Percentiles rank a stretch among this genome's conserved stretches.
Conservation (phyloP, 2,329 filamentous ascomycete species). For the Pyrenophora seminiperda region DNA sequence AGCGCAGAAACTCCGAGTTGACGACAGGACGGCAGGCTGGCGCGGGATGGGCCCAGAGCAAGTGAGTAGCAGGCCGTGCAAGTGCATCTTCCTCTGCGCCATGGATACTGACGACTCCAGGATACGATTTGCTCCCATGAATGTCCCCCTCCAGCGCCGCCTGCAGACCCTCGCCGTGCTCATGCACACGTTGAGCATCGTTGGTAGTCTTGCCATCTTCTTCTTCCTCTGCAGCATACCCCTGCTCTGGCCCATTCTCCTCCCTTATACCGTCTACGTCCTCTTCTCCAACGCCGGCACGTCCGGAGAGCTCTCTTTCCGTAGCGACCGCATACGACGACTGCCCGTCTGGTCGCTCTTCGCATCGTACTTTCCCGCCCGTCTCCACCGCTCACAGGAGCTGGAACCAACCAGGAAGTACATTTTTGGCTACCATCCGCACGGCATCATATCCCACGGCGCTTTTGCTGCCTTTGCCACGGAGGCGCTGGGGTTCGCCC, state of each 20-base stretch:
- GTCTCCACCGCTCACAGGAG: conserved; percentile 80
- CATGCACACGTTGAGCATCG: conserved; percentile 57
- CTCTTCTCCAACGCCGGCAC: conserved; percentile 78
- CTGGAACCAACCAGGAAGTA: conserved; percentile 86
- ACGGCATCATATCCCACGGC: conserved; percentile 97
- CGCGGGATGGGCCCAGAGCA: conserved; percentile 58
- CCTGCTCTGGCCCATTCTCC: conserved; percentile 79
- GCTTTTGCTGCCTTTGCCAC: conserved; percentile 91
- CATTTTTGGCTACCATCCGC: conserved; percentile 95
- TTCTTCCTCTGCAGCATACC: conserved; percentile 92
- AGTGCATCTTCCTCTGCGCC: not conserved
- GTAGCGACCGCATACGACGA: conserved; percentile 74
- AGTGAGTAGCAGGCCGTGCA: conserved; percentile 38
- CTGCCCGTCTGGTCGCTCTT: conserved; percentile 85
- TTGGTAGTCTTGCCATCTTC: conserved; percentile 70
- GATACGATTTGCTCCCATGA: conserved; percentile 86
- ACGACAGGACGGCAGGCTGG: conserved; percentile 60
- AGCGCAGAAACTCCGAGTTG: conserved; percentile 49
- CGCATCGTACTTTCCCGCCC: conserved; percentile 88
- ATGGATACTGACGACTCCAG: conserved; percentile 43
- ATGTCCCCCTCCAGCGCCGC: conserved; percentile 62
- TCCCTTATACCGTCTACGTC: conserved; percentile 82
- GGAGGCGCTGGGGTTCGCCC: conserved; percentile 82
- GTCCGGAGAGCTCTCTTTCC: conserved; percentile 74
- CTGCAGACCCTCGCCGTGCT: conserved; percentile 58